Evolutionary conservation across 805 yeast genomes (phyloP).

Genomic region (Priceomyces medius): DNA sequence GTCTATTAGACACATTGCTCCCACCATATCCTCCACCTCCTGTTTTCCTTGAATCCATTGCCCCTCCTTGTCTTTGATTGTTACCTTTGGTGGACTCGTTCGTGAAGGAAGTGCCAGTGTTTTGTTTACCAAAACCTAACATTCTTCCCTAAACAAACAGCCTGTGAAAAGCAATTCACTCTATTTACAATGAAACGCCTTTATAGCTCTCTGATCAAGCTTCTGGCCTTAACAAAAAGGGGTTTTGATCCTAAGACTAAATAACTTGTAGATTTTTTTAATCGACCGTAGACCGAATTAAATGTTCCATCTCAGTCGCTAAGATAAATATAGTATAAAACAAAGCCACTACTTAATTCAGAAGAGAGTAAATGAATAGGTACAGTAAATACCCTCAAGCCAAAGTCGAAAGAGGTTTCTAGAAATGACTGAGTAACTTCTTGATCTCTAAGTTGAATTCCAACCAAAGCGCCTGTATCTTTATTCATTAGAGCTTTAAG

Average conservation of each 20-base stretch:
- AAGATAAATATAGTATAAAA: conserved; percentile 35
- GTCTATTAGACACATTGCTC: conserved; percentile 1
- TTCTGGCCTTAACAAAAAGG: background rate
- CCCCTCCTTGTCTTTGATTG: conserved; percentile 11
- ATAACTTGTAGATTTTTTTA: background rate
- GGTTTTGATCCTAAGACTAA: background rate
- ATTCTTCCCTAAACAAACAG: conserved; percentile 7
- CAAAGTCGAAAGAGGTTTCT: conserved; percentile 22
- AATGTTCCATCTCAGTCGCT: background rate
- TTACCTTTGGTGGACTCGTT: conserved; percentile 4
- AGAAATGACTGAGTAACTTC: conserved; percentile 50
- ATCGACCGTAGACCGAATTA: background rate
- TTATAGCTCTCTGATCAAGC: background rate
- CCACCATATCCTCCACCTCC: background rate
- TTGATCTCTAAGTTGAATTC: conserved; percentile 54
- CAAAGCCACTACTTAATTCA: conserved; percentile 42
- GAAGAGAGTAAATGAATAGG: conserved; percentile 27
- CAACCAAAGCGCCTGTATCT: conserved; percentile 41
- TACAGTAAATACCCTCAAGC: conserved; percentile 36
- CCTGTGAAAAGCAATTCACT: background rate
- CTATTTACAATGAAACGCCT: background rate
- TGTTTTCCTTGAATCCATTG: conserved; percentile 10
- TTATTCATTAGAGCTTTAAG: conserved; percentile 33
- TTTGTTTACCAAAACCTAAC: conserved; percentile 17
- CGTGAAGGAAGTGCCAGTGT: conserved; percentile 7